A percentile compares a stretch with the other conserved stretches of the same genome.
These are phyloP conservation scores for Dispira simplex DNA, from an alignment of 192 early-diverging fungal species.

Conservation along the genomic window DNA sequence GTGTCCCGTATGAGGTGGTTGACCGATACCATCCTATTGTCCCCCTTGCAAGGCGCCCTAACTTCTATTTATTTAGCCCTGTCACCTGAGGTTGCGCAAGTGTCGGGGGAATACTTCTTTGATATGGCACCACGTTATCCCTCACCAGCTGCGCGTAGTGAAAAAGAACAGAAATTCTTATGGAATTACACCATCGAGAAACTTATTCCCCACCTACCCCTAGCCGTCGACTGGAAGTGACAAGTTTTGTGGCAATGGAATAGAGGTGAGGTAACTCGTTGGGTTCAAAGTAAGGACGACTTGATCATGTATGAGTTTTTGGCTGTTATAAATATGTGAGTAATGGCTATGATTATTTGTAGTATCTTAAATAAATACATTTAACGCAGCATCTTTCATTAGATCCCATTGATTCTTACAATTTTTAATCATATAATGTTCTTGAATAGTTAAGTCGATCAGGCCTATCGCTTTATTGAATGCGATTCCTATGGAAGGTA, in stretches of 20 bases:
- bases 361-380: too few species aligned
- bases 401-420: too few species aligned
- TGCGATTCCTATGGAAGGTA: too few species aligned
- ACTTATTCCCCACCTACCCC: conserved; percentile 13
- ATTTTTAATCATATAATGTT: too few species aligned
- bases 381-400: too few species aligned
- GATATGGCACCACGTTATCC: conserved; percentile 16
- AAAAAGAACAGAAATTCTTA: conserved; percentile 12
- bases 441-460: too few species aligned
- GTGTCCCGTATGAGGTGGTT: conserved; percentile 23
- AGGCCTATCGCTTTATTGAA: too few species aligned
- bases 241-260: neutral
- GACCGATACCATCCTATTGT: conserved; percentile 20
- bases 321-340: too few species aligned
- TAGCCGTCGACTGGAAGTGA: neutral
- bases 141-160: conserved; percentile 14
- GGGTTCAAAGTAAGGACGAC: too few species aligned
- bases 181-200: conserved; percentile 23
- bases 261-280: too few species aligned
- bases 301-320: too few species aligned
- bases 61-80: conserved; percentile 27
- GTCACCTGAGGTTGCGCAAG: conserved; percentile 24
- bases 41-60: conserved; percentile 20
- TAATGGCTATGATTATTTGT: too few species aligned
- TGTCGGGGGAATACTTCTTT: conserved; percentile 26